A percentile compares a stretch with the other conserved stretches of the same genome.
Conservation (phyloP, 257 asterid genomes). For the Catharanthus roseus region DNA sequence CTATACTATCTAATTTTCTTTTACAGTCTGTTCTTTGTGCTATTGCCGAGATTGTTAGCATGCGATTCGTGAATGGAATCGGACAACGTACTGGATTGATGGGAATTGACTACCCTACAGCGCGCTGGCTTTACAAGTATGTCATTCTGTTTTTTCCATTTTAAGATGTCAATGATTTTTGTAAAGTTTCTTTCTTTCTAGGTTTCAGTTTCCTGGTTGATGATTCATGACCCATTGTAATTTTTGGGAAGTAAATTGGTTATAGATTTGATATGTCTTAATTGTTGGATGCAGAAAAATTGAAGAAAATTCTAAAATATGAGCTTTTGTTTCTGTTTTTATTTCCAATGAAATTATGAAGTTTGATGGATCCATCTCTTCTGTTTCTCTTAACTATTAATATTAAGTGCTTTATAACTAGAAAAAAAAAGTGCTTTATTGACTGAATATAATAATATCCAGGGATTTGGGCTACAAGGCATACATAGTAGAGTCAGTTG, state of each 20-base stretch:
- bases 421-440: slow-evolving; percentile 16
- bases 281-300: background rate
- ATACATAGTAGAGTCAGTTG: slow-evolving; percentile 64
- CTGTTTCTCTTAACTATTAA: too few species aligned
- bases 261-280: too few species aligned
- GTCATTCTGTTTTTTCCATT: slow-evolving; percentile 12
- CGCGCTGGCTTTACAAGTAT: slow-evolving; percentile 92
- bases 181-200: background rate
- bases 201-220: background rate
- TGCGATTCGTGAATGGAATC: slow-evolving; percentile 72
- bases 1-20: slow-evolving; percentile 4
- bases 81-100: slow-evolving; percentile 83
- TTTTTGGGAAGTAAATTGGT: background rate
- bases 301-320: background rate
- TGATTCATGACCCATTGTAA: background rate
- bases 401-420: too few species aligned
- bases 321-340: background rate
- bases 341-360: background rate
- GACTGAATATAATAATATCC: slow-evolving; percentile 23
- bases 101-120: slow-evolving; percentile 97
- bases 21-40: slow-evolving; percentile 79
- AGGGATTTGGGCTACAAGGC: slow-evolving; percentile 74
- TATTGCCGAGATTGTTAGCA: slow-evolving; percentile 76
- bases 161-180: background rate
- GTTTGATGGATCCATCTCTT: background rate